Evolutionary conservation across 495 filamentous ascomycete genomes (phyloP), one percentile per base, ranked within the genome.

Genomic region (Glonium stellatum): DNA sequence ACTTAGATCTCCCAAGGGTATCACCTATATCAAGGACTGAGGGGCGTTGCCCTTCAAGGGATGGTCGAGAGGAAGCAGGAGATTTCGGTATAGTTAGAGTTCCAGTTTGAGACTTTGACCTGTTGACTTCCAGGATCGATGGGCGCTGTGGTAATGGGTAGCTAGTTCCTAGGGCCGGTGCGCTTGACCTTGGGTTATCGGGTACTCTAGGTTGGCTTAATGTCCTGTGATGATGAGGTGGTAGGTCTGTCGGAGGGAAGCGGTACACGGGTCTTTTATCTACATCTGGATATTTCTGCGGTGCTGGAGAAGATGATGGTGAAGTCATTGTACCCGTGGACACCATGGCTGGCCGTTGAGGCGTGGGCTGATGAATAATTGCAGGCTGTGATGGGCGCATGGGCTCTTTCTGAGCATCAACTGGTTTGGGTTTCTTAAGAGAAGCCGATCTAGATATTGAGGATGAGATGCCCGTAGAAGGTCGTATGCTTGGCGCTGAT

Each of bases 281-380:
- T 1, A 72, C 59, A 23, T 72, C 65, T 21, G 72, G 79, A 39
- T 72, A 65, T 59, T 79, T 75, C 22, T 71, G 62, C 61, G 75
- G 68, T 19, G 72, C 74, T 39, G 84, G 82, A 22, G 84, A 80
- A n/a, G 82, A 78, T 8, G 88, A 78, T 19, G 83, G 87, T 23
- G 85, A 87, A 25, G 92, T 96, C 88, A 95, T 95, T 1, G 90
- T 95, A 35, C 92, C 93, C 12, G 86, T 93, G 2, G 93, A 97
- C n/a, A 96, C 84, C 86, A 93, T 95, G 5, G 10, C 21, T 5
- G 86, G 84, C 55, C 77, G 79, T 62, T 78, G 79, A 36, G 85
- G 81, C 22, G 77, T 76, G 3, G 84, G 78, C 63, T 86, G 80
- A 60, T 85, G 80, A 27, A 80, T 71, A 75, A 77, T 69, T 78